Evolutionary conservation across 106 monocot genomes (phyloP), one percentile per base, ranked within the genome.

Genomic region (Narthecium ossifragum): DNA sequence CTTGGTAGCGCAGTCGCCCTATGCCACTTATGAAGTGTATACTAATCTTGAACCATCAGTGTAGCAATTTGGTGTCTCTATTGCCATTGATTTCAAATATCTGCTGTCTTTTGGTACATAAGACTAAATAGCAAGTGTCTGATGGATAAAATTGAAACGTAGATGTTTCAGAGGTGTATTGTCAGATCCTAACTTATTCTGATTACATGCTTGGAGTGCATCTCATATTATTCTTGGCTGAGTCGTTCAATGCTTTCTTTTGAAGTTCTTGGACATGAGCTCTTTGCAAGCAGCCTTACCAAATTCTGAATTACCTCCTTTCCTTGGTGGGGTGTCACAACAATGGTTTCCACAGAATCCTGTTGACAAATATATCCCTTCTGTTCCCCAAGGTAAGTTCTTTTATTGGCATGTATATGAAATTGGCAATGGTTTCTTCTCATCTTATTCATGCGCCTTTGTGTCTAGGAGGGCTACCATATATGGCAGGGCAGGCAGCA

Each of bases 201-300:
- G n/a, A n/a, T n/a, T n/a, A n/a, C n/a, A n/a, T n/a, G n/a, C 12
- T 33, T 26, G 11, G 6, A 26, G 15, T 13, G 0, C 7, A 24
- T 34, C 10, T 28, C 17, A 5, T 58, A 8, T 1, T 29, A 30
- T 24, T 36, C 46, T 45, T 17, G 5, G 23, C 7, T 29, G 8
- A 28, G 33, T 6, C 21, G 9, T 41, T 55, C 8, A 32, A n/a
- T 14, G 32, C 3, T 64, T 36, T 29, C 24, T 57, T 61, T 38
- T 37, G 22, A 64, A 86, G 86, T 78, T 78, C 26, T 30, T 74
- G 52, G 75, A 78, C 50, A 72, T 75, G 78, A 72, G 39, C 51
- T 71, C 75, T 51, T 40, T 75, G 31, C 60, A 82, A 62, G 64
- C 39, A 23, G 74, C 68, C 13, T 39, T 86, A 21, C 71, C 81